Base-by-base conservation (phyloP, 306 rosid genomes). In the Medicago arabica region DNA sequence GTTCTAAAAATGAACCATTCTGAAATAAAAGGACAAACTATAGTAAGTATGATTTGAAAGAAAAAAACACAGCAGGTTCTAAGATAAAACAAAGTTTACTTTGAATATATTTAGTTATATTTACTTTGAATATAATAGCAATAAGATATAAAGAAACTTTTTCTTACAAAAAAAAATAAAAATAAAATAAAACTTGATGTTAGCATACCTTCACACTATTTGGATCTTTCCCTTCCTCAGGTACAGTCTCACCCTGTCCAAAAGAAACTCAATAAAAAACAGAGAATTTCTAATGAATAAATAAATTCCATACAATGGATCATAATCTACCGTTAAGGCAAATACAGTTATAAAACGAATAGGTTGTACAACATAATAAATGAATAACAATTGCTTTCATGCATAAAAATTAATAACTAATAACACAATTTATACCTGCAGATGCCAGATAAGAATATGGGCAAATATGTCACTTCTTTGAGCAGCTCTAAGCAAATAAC, bases 401-500 rank as follows among this genome's bases (percentile, higher is more conserved):
- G 57, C 6, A 59, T 28, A 18, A 23, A 71, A 21, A 13, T 50
- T 44, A 43, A 18, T 14, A 54, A 36, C 21, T 28, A 51, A 36
- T 25, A 71, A 63, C 65, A 75, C 51, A 58, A n/a, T 57, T 64
- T 60, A 74, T 72, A 86, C 99, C 99, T 92, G 99, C 72, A 95
- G 81, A 85, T 92, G 93, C 99, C 99, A 95, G 79, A 95, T 90
- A 82, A 95, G 93, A 77, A 90, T 92, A 79, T 95, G 99, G 43
- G 99, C 93, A 85, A 95, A 95, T 78, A 95, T 81, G 75, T 95
- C 97, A 84, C 97, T 89, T 85, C 99, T 79, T 80, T 92, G 96
- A 80, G 97, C 83, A 84, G 96, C 97, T 88, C 99, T 92, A 16
- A 95, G 97, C 78, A 95, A 87, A 88, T 92, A 95, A 31, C 99